Conservation (phyloP, 1,139 yeast genomes). For the Diutina sp. region DNA sequence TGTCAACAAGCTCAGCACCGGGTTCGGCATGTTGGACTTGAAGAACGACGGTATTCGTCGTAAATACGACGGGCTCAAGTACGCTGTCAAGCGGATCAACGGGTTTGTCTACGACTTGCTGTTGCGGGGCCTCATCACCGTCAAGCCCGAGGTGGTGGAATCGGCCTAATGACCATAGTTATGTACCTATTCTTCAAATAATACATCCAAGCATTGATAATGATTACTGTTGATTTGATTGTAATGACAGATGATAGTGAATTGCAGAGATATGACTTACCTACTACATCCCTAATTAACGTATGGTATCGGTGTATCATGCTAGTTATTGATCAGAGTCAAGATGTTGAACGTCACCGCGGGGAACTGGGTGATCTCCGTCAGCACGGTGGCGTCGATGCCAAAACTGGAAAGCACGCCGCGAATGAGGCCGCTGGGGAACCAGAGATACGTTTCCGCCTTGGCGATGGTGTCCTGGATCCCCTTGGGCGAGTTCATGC, state of each 20-base stretch:
- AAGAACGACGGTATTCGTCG: conserved; percentile 18
- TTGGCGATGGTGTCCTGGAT: conserved; percentile 33
- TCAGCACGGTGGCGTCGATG: conserved; percentile 48
- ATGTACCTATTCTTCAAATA: too few species aligned
- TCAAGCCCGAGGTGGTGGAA: not conserved
- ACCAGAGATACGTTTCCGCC: conserved; percentile 51
- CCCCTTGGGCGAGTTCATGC: conserved; percentile 41
- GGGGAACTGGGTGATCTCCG: conserved; percentile 58
- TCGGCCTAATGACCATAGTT: too few species aligned
- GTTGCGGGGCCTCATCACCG: not conserved
- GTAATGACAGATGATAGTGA: too few species aligned
- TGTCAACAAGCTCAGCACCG: conserved; percentile 15
- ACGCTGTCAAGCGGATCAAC: conserved; percentile 16
- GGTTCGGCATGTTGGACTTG: conserved; percentile 18
- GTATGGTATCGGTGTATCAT: not conserved
- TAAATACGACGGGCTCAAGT: conserved; percentile 19
- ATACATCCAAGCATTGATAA: too few species aligned
- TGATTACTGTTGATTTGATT: too few species aligned
- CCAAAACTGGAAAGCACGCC: conserved; percentile 71
- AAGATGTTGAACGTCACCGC: conserved; percentile 62
- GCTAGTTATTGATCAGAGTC: conserved; percentile 28
- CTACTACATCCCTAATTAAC: too few species aligned
- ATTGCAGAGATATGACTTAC: too few species aligned
- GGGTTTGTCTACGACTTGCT: conserved; percentile 16
- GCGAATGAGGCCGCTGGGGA: conserved; percentile 74